phyloP scores from a whole-genome alignment of 805 yeast genomes.

The Saccharomycopsis amapae region DNA sequence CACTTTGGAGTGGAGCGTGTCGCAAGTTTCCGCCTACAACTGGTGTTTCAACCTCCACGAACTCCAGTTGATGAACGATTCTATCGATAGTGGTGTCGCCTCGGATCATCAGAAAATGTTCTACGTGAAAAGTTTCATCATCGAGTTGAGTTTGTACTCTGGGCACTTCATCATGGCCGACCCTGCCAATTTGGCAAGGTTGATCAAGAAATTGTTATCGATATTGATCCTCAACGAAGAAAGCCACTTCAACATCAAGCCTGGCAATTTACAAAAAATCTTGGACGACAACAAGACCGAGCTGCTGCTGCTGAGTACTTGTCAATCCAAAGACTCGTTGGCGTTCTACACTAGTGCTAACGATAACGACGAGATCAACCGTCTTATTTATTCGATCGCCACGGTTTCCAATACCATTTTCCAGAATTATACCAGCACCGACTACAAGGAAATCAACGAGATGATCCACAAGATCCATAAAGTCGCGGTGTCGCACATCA shows the following conservation, averaged over 20 bases:
- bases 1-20: constrained; percentile 66
- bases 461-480: constrained; percentile 17
- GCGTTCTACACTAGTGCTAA: background rate
- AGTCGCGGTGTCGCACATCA: constrained; percentile 19
- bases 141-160: constrained; percentile 12
- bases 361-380: constrained; percentile 15
- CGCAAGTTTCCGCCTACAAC: constrained; percentile 52
- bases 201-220: constrained; percentile 15
- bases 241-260: constrained; percentile 8
- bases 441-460: constrained; percentile 17
- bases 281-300: constrained; percentile 15
- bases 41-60: constrained; percentile 33
- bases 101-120: constrained; percentile 2
- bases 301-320: background rate
- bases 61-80: constrained; percentile 10
- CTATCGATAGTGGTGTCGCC: background rate
- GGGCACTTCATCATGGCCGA: constrained; percentile 7
- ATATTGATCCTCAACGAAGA: constrained; percentile 21
- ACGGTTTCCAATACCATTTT: constrained; percentile 18
- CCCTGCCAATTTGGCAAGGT: background rate
- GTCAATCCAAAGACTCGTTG: constrained; percentile 7
- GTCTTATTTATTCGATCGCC: constrained; percentile 16
- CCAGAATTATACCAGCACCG: constrained; percentile 17
- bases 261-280: constrained; percentile 6
- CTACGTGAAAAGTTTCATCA: constrained; percentile 18